These are phyloP conservation scores for Taiwanofungus camphoratus DNA, from an alignment of 1,284 basidiomycete genomes.

Conservation along the genomic window DNA sequence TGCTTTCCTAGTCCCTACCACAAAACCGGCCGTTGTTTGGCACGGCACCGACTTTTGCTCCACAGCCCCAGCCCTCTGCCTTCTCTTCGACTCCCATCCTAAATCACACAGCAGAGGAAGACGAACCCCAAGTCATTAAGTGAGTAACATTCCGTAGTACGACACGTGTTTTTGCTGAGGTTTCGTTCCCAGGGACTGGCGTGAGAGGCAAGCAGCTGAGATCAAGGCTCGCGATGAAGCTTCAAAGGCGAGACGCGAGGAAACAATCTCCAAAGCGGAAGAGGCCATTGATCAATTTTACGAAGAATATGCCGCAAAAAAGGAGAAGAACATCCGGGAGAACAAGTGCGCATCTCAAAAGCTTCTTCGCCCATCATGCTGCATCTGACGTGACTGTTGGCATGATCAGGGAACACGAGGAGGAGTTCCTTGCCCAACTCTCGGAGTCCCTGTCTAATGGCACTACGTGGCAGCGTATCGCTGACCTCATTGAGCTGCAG, in stretches of 20 bases:
- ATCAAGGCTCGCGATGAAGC: slow-evolving; percentile 78
- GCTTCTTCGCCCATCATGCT: neutral
- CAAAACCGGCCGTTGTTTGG: slow-evolving; percentile 38
- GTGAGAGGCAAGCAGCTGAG: slow-evolving; percentile 81
- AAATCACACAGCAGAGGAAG: slow-evolving; percentile 64
- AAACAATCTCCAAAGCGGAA: slow-evolving; percentile 87
- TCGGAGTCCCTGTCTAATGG: slow-evolving; percentile 80
- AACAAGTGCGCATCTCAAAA: slow-evolving; percentile 86
- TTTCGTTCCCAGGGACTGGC: slow-evolving; percentile 67
- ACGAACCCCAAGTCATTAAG: slow-evolving; percentile 89
- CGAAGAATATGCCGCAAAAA: slow-evolving; percentile 87
- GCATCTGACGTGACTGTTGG: neutral
- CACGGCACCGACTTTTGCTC: slow-evolving; percentile 55
- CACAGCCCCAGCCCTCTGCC: slow-evolving; percentile 64
- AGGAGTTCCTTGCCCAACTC: slow-evolving; percentile 70
- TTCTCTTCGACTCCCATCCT: slow-evolving; percentile 70
- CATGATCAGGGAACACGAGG: slow-evolving; percentile 75
- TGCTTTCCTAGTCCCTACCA: slow-evolving; percentile 10
- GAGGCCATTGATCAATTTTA: slow-evolving; percentile 95
- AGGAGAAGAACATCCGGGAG: slow-evolving; percentile 88
- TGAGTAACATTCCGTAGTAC: slow-evolving; percentile 29
- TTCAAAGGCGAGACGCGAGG: slow-evolving; percentile 76
- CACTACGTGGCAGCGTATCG: slow-evolving; percentile 95
- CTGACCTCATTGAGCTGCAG: slow-evolving; percentile 81
- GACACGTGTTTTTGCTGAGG: slow-evolving; percentile 1